Evolutionary conservation across 805 yeast genomes (phyloP).

Genomic region (Cyberlindnera nakhonratchasimensis): DNA sequence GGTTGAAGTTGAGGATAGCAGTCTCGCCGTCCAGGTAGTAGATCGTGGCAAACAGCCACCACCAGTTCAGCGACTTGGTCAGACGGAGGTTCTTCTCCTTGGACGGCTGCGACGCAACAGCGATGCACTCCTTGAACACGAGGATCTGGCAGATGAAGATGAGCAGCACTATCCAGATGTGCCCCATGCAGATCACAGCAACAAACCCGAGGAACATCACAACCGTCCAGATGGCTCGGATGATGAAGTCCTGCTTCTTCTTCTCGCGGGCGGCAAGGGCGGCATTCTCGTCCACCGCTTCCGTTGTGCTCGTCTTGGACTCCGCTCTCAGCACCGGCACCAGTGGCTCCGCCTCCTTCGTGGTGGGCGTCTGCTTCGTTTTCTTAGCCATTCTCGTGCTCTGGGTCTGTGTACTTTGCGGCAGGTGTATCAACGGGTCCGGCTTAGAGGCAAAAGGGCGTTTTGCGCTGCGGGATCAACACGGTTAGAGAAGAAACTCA

Average conservation of each 20-base stretch:
- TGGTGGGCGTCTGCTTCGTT: constrained; percentile 1
- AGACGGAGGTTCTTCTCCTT: constrained; percentile 78
- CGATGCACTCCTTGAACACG: constrained; percentile 88
- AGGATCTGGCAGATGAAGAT: constrained; percentile 74
- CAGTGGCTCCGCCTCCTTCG: neutral
- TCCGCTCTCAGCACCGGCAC: neutral
- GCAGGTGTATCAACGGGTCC: too few relatives aligned
- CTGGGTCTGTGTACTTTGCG: too few relatives aligned
- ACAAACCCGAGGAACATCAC: constrained; percentile 82
- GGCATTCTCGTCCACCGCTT: neutral
- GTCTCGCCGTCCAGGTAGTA: constrained; percentile 88
- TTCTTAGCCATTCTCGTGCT: constrained; percentile 6
- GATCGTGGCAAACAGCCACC: constrained; percentile 80
- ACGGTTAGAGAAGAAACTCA: too few relatives aligned
- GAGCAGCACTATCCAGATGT: constrained; percentile 68
- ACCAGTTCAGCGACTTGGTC: constrained; percentile 87
- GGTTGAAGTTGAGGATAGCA: constrained; percentile 62
- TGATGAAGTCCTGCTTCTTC: constrained; percentile 79
- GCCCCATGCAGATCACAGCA: constrained; percentile 75
- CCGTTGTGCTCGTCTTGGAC: neutral
- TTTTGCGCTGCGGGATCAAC: too few relatives aligned
- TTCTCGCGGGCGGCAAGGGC: constrained; percentile 31
- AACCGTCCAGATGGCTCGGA: constrained; percentile 89
- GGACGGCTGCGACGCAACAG: constrained; percentile 76
- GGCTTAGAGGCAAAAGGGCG: too few relatives aligned